Base-by-base conservation (phyloP, 441 rosid species). In the Erodium moschatum region DNA sequence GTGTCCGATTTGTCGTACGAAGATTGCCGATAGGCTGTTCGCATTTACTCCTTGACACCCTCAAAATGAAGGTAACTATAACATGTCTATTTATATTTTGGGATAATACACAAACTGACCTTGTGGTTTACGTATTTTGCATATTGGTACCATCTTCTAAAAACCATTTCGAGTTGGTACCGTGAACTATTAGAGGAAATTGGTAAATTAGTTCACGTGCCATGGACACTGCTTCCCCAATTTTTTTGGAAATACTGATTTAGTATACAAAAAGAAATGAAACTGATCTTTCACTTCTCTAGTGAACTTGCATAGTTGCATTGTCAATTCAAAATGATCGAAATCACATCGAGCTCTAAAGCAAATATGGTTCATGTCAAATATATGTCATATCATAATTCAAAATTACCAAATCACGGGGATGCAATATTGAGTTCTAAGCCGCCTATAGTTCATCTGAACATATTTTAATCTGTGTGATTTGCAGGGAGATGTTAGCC, bases 1-100 rank as follows among this genome's bases (percentile, higher is more conserved):
- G 84, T 94, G 99, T 77, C 99, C 97, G 67, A 88, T 94, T 40
- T 94, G 99, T 75, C 97, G 96, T 75, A 94, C 99, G 72, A 91
- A 83, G 74, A 94, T 94, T 69, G 75, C 81, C 2, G 97, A 94
- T 79, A 87, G 97, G 81, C 84, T 94, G 72, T 94, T 94, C 72
- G 97, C 97, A 21, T 94, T 91, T 76, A 77, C 97, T 77, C 87
- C 95, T 74, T 91, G 83, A 88, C 75, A 31, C 80, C 80, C 81
- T 72, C 67, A 6, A 12, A 74, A 77, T 76, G 76, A 81, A 77
- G 92, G 94, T 86, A 19, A 68, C 18, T 67, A 58, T 15, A 54
- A 52, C 27, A 4, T 1, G 19, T 35, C 31, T 18, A 13, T 27
- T 13, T 35, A 58, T 24, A 42, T 1, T 29, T 29, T 29, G 2